Evolutionary conservation across 2,329 filamentous ascomycete species (phyloP).

Genomic region (Ampelomyces quisqualis): DNA sequence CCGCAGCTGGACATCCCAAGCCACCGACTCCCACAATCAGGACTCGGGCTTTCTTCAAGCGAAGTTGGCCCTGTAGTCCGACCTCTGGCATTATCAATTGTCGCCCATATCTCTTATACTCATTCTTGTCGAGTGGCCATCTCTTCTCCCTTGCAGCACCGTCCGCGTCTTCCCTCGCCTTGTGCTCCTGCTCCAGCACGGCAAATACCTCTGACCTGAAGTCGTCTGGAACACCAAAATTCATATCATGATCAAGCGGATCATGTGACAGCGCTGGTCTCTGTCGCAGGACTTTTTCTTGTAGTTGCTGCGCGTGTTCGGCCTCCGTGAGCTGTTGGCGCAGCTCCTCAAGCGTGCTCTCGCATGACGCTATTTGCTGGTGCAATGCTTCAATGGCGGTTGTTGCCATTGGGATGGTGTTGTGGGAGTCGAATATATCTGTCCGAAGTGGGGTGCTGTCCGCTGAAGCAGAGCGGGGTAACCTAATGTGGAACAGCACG

Average conservation of each 20-base stretch:
- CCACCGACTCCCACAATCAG: constrained; percentile 86
- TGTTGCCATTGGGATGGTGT: no score
- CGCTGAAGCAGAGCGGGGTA: no score
- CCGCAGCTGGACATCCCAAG: constrained; percentile 84
- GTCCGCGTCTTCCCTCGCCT: constrained; percentile 5
- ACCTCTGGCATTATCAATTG: constrained; percentile 87
- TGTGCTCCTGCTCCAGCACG: constrained; percentile 29
- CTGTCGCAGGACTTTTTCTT: constrained; percentile 22
- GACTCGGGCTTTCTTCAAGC: constrained; percentile 68
- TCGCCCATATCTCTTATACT: constrained; percentile 84
- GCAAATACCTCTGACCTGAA: constrained; percentile 48
- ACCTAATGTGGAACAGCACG: no score
- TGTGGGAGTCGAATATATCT: no score
- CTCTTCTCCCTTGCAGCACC: constrained; percentile 10
- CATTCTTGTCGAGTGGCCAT: constrained; percentile 70
- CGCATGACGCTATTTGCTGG: constrained; percentile 47
- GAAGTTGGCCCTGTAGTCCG: constrained; percentile 75
- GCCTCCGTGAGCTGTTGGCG: constrained; percentile 47
- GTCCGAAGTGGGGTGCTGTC: no score
- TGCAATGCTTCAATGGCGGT: constrained; percentile 46
- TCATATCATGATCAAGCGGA: constrained; percentile 40
- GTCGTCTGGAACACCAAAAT: constrained; percentile 46
- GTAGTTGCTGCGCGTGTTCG: constrained; percentile 38
- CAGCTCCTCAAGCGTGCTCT: constrained; percentile 45
- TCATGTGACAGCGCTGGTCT: constrained; percentile 21